phyloP scores from a whole-genome alignment of 139 green algal species.

The Dunaliella primolecta region DNA sequence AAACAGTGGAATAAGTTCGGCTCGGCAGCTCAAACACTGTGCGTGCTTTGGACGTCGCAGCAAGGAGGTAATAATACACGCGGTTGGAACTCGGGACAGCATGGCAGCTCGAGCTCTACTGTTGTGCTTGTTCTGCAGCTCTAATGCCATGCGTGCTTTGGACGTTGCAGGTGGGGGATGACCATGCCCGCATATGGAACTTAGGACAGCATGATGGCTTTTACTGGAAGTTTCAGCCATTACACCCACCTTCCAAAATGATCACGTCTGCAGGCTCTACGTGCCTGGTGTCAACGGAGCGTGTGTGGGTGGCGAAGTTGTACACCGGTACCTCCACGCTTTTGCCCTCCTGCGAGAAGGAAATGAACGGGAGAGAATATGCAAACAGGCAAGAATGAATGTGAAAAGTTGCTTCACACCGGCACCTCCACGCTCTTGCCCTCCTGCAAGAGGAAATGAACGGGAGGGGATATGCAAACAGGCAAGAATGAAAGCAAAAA shows the following conservation, averaged over 20 bases:
- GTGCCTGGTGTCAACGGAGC: constrained; percentile 28
- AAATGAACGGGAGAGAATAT: neutral
- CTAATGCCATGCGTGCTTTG: too few species aligned
- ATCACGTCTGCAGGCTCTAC: constrained; percentile 87
- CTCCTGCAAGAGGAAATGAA: constrained; percentile 12
- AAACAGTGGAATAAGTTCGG: too few species aligned
- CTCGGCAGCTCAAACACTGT: too few species aligned
- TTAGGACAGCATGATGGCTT: too few species aligned
- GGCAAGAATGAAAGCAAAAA: constrained; percentile 70
- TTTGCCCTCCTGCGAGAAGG: constrained; percentile 34
- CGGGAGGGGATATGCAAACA: neutral
- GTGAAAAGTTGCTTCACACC: constrained; percentile 96
- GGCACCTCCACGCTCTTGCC: constrained; percentile 76
- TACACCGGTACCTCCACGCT: constrained; percentile 86
- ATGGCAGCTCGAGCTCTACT: too few species aligned
- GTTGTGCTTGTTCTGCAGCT: too few species aligned
- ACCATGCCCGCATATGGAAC: too few species aligned
- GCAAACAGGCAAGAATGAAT: constrained; percentile 17
- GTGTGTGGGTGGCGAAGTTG: constrained; percentile 86
- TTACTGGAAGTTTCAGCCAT: too few species aligned
- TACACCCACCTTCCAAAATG: constrained; percentile 73
- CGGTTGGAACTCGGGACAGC: too few species aligned
- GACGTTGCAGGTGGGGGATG: too few species aligned
- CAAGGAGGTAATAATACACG: too few species aligned
- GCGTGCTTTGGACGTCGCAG: too few species aligned